Conservation (phyloP, 176 grass and related monocot species). For the Musa acuminata region DNA sequence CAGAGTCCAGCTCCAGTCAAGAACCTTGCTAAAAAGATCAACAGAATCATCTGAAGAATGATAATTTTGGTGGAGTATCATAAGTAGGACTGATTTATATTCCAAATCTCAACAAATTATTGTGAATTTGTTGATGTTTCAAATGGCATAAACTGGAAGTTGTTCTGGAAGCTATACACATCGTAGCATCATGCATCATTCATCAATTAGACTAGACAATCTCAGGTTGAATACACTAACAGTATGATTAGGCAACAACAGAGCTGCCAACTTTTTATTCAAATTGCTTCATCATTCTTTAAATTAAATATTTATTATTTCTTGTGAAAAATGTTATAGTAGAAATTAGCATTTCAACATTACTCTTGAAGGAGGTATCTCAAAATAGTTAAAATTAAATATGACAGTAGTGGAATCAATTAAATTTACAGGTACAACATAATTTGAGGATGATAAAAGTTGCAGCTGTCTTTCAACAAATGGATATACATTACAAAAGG, state of each 20-base stretch:
- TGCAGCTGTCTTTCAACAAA: too few relatives aligned
- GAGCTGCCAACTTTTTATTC: background rate
- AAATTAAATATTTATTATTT: too few relatives aligned
- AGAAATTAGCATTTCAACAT: too few relatives aligned
- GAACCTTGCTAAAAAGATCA: background rate
- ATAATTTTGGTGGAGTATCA: background rate
- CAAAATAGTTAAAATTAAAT: too few relatives aligned
- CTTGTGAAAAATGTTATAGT: too few relatives aligned
- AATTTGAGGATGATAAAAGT: too few relatives aligned
- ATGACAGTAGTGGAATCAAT: too few relatives aligned
- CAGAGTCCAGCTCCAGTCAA: slow-evolving; percentile 17
- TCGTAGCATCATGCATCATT: background rate
- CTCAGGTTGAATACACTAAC: background rate
- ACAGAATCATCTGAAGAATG: background rate
- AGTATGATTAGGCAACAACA: background rate
- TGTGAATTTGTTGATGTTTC: background rate
- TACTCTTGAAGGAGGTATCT: too few relatives aligned
- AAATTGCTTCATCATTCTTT: too few relatives aligned
- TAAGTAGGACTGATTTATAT: background rate
- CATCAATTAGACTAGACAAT: background rate
- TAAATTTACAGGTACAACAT: too few relatives aligned
- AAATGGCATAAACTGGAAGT: background rate
- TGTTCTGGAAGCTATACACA: too few relatives aligned
- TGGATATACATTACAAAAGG: too few relatives aligned
- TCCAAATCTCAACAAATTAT: background rate